Evolutionary conservation across 139 green algal genomes (phyloP).

Genomic region (Closterium sp.): DNA sequence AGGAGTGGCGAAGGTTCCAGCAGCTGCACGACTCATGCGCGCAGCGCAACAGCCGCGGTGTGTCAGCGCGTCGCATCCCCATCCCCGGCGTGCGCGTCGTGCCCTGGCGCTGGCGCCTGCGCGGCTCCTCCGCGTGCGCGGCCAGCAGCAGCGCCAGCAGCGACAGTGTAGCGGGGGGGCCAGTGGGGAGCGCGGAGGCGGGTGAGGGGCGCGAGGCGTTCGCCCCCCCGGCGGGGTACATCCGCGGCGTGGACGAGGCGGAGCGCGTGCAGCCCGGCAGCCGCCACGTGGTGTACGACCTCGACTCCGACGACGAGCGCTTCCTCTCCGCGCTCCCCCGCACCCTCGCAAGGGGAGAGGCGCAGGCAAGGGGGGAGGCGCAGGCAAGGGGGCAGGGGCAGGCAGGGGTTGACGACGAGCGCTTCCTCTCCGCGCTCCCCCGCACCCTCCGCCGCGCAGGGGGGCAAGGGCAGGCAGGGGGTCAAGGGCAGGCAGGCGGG

Average conservation of each 20-base stretch:
- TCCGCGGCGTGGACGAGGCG: neutral
- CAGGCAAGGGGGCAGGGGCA: neutral
- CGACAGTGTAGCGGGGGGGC: neutral
- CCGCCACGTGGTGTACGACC: conserved; percentile 27
- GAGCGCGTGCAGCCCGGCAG: neutral
- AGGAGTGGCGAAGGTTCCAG: neutral
- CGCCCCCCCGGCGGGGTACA: neutral
- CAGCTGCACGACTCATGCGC: neutral
- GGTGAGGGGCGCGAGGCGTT: neutral
- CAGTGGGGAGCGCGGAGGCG: neutral
- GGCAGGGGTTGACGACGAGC: conserved; percentile 32
- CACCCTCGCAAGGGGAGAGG: too few species aligned
- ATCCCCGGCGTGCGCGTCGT: neutral
- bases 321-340: neutral
- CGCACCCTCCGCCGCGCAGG: neutral
- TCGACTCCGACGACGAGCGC: conserved; percentile 44
- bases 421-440: neutral
- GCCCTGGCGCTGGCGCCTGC: neutral
- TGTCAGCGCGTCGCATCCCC: neutral
- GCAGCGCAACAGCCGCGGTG: neutral
- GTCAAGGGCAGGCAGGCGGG: neutral
- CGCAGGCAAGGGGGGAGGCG: neutral
- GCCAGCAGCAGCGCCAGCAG: neutral
- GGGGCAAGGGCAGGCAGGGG: neutral
- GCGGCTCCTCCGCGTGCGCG: neutral